phyloP scores from a whole-genome alignment of 2,329 filamentous ascomycete genomes.

The Hypoxylon sp. region DNA sequence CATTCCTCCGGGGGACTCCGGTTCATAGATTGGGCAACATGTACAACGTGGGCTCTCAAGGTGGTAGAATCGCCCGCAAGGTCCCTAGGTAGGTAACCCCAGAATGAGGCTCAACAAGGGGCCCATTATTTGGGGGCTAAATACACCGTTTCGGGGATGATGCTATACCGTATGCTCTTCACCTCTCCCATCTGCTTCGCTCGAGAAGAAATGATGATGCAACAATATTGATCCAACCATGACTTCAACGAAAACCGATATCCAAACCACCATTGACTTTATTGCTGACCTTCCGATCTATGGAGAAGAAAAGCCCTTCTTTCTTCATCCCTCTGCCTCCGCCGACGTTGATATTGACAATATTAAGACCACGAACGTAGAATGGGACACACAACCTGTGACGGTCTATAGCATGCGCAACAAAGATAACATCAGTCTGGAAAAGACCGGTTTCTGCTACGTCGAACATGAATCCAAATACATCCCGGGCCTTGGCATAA shows the following conservation, averaged over 20 bases:
- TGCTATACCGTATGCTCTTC: not conserved
- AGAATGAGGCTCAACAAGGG: not conserved
- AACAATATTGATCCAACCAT: not conserved
- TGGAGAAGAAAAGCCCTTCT: conserved; percentile 25
- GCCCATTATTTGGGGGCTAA: not conserved
- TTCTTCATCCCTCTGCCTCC: conserved; percentile 22
- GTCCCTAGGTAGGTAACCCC: too few relatives aligned
- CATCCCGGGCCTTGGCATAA: conserved; percentile 5
- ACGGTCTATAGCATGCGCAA: conserved; percentile 23
- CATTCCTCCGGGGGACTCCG: too few relatives aligned
- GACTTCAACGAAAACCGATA: not conserved
- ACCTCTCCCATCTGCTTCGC: not conserved
- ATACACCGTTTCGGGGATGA: not conserved
- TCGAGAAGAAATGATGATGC: not conserved
- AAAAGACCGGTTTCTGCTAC: conserved; percentile 28
- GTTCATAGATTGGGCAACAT: too few relatives aligned
- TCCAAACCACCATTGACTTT: conserved; percentile 24
- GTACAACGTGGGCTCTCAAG: too few relatives aligned
- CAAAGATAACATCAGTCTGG: conserved; percentile 6
- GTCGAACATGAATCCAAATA: conserved; percentile 19
- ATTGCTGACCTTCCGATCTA: conserved; percentile 21
- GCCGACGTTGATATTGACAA: conserved; percentile 11
- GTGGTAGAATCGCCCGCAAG: too few relatives aligned
- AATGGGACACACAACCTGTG: conserved; percentile 23
- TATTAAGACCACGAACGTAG: conserved; percentile 22